Evolutionary conservation across 495 filamentous ascomycete genomes (phyloP), one percentile per base, ranked within the genome.

Genomic region (Ascobolus immersus): DNA sequence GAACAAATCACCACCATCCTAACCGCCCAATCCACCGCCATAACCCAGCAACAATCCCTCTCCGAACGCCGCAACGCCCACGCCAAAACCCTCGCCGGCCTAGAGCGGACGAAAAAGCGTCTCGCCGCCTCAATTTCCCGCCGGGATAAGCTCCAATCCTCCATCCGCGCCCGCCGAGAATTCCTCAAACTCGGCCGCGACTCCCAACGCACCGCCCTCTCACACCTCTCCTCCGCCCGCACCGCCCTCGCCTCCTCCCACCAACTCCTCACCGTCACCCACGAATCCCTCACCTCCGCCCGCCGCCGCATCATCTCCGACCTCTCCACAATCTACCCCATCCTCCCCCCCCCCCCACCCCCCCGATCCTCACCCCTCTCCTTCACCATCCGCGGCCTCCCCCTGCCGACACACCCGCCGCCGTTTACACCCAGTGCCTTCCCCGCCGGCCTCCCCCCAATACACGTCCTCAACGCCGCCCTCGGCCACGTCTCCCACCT

Each of bases 401-500:
- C 64, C 1, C 65, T 93, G 0, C 80, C 84, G 5, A 84, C 89
- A 47, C 8, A 29, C 4, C n/a, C n/a, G n/a, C n/a, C n/a, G n/a
- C n/a, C n/a, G n/a, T n/a, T n/a, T n/a, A n/a, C n/a, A n/a, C n/a
- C n/a, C n/a, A n/a, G n/a, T n/a, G n/a, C n/a, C n/a, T n/a, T n/a
- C n/a, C n/a, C n/a, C n/a, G n/a, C n/a, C n/a, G n/a, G n/a, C n/a
- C n/a, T n/a, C n/a, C n/a, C n/a, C n/a, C n/a, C n/a, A n/a, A n/a
- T n/a, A n/a, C n/a, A n/a, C 34, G 54, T 56, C 2, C 61, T 84
- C 9, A 73, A 79, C 2, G 82, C 82, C 0, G 81, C 75, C 4
- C 60, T 96, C 4, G 80, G 84, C 14, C 63, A 75, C 44, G 74
- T 78, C 6, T 73, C 84, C 5, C 76, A 79, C 29, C 47, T 91